phyloP scores from a whole-genome alignment of 2,329 filamentous ascomycete genomes.

The Claviceps humidiphila region DNA sequence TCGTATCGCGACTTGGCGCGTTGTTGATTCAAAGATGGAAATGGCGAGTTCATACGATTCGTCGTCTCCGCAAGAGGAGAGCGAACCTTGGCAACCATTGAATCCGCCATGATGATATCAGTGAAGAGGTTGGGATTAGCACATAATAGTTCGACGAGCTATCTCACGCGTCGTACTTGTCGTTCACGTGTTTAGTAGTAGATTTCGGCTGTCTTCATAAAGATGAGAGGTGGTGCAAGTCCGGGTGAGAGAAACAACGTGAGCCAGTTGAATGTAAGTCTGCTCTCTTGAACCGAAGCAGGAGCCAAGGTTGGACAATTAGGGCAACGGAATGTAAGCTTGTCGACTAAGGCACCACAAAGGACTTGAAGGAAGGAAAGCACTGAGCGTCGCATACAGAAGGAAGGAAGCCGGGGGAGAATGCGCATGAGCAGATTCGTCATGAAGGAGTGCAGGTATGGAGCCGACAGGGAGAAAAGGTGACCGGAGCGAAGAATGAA shows the following conservation, averaged over 20 bases:
- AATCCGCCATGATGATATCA: slow-evolving; percentile 17
- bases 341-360: neutral
- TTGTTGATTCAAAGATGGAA: slow-evolving; percentile 15
- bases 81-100: slow-evolving; percentile 18
- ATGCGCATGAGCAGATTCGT: neutral
- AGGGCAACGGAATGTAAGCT: neutral
- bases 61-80: slow-evolving; percentile 34
- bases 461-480: neutral
- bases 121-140: slow-evolving; percentile 16
- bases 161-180: slow-evolving; percentile 5
- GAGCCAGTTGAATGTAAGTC: neutral
- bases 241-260: neutral
- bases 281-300: neutral
- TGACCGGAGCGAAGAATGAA: slow-evolving; percentile 6
- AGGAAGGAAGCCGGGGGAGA: neutral
- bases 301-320: neutral
- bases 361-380: neutral
- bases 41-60: slow-evolving; percentile 31
- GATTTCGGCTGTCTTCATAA: neutral
- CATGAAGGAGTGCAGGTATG: neutral
- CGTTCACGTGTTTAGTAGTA: slow-evolving; percentile 4
- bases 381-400: neutral
- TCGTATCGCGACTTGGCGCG: slow-evolving; percentile 18
- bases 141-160: slow-evolving; percentile 19
- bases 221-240: neutral